These are phyloP conservation scores for Glebionis coronaria DNA, from an alignment of 129 eudicot species.

Conservation along the genomic window DNA sequence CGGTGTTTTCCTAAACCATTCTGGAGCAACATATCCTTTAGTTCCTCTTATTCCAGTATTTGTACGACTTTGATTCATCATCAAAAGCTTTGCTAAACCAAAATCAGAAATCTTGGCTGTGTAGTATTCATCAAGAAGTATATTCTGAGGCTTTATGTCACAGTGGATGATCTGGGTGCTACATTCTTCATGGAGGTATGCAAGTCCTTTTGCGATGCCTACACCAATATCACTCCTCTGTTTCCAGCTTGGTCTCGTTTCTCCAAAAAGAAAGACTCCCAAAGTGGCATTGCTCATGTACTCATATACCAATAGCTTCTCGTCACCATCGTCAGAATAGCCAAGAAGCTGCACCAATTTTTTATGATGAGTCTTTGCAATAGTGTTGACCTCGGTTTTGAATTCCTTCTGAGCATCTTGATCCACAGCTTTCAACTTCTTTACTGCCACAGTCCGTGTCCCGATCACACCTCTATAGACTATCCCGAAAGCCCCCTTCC, in stretches of 20 bases:
- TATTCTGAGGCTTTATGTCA: conserved; percentile 34
- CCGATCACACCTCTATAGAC: too few species aligned
- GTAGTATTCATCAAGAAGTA: conserved; percentile 48
- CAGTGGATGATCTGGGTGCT: conserved; percentile 54
- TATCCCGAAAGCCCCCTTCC: too few species aligned
- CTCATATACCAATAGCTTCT: too few species aligned
- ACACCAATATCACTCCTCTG: conserved; percentile 27
- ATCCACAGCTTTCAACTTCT: too few species aligned
- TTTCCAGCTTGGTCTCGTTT: conserved; percentile 34
- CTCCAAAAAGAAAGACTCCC: conserved; percentile 21
- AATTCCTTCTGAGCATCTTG: conserved; percentile 32
- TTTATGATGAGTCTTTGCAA: conserved; percentile 50
- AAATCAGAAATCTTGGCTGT: conserved; percentile 48
- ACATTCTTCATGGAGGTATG: conserved; percentile 54
- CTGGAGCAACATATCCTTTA: conserved; percentile 56
- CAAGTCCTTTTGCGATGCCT: conserved; percentile 43
- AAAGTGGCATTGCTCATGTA: conserved; percentile 44
- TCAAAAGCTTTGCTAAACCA: conserved; percentile 53
- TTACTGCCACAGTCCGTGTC: too few species aligned
- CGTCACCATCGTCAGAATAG: too few species aligned
- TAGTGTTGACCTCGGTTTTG: conserved; percentile 37
- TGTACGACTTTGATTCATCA: conserved; percentile 26
- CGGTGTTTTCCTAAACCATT: conserved; percentile 48
- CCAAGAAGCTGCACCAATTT: conserved; percentile 49
- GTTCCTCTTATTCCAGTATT: conserved; percentile 50